Evolutionary conservation across 129 eudicot species (phyloP).

Genomic region (Oenanthe sinensis): DNA sequence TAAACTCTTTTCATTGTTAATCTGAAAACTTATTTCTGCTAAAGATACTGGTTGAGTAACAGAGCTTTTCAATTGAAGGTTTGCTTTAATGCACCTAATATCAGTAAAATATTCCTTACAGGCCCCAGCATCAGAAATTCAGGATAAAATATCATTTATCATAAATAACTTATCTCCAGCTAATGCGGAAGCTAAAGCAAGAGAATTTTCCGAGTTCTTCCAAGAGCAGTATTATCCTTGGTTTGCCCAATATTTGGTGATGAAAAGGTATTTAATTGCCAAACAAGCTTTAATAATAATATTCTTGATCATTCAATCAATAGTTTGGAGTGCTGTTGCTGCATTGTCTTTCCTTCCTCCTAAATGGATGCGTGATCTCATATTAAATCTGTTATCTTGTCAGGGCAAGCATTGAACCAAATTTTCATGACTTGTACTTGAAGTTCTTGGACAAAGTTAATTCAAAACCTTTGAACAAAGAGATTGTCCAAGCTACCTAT

Average conservation of each 20-base stretch:
- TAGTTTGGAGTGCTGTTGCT: neutral
- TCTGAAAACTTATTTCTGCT: neutral
- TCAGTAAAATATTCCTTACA: constrained; percentile 22
- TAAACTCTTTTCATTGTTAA: neutral
- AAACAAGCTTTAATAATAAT: neutral
- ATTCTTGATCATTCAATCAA: neutral
- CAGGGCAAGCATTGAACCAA: constrained; percentile 95
- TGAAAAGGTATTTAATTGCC: constrained; percentile 62
- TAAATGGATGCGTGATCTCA: neutral
- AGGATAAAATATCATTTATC: constrained; percentile 84
- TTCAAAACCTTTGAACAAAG: constrained; percentile 56
- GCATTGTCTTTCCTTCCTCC: neutral
- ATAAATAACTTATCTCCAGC: constrained; percentile 69
- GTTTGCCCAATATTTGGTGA: constrained; percentile 98
- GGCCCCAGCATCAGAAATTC: constrained; percentile 92
- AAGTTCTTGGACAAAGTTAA: constrained; percentile 91
- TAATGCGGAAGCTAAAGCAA: constrained; percentile 83
- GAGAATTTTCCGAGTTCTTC: constrained; percentile 72
- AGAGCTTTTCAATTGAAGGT: neutral
- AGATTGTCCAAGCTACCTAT: constrained; percentile 75
- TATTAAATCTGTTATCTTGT: constrained; percentile 16
- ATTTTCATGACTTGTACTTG: constrained; percentile 89
- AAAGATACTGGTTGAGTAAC: neutral
- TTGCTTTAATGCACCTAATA: neutral
- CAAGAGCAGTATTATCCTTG: constrained; percentile 78